Conservation (phyloP, 2,329 filamentous ascomycete genomes). For the Dactylonectria macrodidyma region DNA sequence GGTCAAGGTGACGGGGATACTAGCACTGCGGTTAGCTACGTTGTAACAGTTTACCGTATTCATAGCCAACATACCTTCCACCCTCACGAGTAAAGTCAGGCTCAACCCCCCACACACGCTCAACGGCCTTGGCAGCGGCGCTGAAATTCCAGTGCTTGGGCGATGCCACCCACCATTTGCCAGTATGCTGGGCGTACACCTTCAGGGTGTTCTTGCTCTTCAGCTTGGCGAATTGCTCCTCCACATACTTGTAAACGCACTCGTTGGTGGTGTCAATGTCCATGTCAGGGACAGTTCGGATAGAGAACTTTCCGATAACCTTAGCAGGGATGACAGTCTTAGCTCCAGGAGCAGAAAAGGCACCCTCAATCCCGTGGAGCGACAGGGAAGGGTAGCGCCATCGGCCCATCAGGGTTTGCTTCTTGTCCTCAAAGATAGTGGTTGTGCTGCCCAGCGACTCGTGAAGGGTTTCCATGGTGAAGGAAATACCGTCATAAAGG, state of each 20-base stretch:
- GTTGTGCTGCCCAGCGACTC: slow-evolving; percentile 93
- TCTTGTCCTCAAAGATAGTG: slow-evolving; percentile 89
- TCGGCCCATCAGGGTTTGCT: slow-evolving; percentile 92
- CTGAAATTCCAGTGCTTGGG: slow-evolving; percentile 99
- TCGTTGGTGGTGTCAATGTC: slow-evolving; percentile 91
- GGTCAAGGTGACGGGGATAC: slow-evolving; percentile 95
- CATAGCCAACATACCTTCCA: slow-evolving; percentile 74
- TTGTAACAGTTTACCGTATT: background rate
- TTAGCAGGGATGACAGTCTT: slow-evolving; percentile 99
- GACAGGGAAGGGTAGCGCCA: slow-evolving; percentile 97
- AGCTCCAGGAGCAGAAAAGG: slow-evolving; percentile 91
- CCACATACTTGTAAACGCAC: slow-evolving; percentile 86
- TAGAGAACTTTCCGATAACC: slow-evolving; percentile 98
- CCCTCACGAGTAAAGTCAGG: slow-evolving; percentile 97
- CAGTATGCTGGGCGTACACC: slow-evolving; percentile 86
- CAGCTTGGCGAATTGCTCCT: slow-evolving; percentile 88
- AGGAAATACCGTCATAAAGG: slow-evolving; percentile 91
- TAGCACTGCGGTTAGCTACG: slow-evolving; percentile 54
- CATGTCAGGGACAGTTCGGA: slow-evolving; percentile 98
- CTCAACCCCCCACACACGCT: slow-evolving; percentile 93
- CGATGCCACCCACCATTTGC: slow-evolving; percentile 99
- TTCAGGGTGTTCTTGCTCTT: slow-evolving; percentile 93
- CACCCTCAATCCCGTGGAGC: slow-evolving; percentile 94
- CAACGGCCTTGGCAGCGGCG: slow-evolving; percentile 94
- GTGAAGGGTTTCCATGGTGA: slow-evolving; percentile 96